A percentile compares a stretch with the other conserved stretches of the same genome.
These are phyloP conservation scores for Zoysia matrella DNA, from an alignment of 202 grass and related monocot genomes.

Conservation along the genomic window DNA sequence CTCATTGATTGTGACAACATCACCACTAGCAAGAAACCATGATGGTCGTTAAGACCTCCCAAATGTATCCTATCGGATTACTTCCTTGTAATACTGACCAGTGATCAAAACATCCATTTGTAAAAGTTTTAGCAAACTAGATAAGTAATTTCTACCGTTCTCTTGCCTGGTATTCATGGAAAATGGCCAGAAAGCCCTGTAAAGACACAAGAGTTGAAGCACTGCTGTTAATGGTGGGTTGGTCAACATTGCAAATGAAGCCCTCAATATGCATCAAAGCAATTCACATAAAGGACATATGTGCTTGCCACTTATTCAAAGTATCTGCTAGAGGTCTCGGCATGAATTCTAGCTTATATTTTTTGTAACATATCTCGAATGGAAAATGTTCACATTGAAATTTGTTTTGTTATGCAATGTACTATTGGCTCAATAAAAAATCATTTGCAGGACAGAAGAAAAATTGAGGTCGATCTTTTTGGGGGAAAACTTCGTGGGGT, in stretches of 20 bases:
- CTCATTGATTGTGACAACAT: neutral
- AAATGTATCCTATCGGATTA: neutral
- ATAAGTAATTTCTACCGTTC: neutral
- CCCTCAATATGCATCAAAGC: neutral
- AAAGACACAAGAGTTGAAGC: neutral
- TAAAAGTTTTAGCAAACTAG: neutral
- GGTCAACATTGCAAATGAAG: constrained; percentile 9
- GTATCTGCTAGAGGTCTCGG: neutral
- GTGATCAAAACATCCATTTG: constrained; percentile 6
- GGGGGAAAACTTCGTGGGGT: constrained; percentile 84
- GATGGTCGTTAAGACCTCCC: neutral
- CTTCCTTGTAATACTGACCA: neutral
- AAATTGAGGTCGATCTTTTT: constrained; percentile 87
- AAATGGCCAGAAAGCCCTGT: neutral
- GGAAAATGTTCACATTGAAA: constrained; percentile 2
- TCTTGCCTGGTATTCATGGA: neutral
- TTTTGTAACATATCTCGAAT: neutral
- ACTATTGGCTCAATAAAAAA: constrained; percentile 14
- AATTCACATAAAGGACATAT: neutral
- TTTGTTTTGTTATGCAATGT: constrained; percentile 19
- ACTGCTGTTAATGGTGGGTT: neutral
- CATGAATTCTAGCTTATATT: neutral
- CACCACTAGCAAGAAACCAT: neutral
- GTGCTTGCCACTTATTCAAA: neutral
- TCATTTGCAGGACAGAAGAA: constrained; percentile 86